Evolutionary conservation across 2,329 filamentous ascomycete species (phyloP).

Genomic region (Aphanoascus verrucosus): DNA sequence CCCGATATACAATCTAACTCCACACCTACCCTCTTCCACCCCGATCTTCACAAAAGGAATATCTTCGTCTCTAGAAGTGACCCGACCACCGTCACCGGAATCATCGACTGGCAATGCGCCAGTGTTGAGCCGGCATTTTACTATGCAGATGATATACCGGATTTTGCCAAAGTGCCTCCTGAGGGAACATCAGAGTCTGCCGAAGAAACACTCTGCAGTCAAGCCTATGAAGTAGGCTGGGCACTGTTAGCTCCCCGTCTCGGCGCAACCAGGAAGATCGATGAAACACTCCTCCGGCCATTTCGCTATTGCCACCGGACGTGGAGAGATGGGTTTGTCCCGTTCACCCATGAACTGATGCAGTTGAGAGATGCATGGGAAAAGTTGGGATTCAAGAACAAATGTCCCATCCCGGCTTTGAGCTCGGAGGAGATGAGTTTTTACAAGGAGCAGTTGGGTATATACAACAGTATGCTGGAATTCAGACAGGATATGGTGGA

Average conservation of each 20-base stretch:
- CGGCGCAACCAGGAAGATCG: slow-evolving; percentile 22
- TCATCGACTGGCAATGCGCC: slow-evolving; percentile 37
- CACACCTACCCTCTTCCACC: slow-evolving; percentile 29
- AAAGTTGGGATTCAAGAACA: slow-evolving; percentile 29
- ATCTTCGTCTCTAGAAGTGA: slow-evolving; percentile 35
- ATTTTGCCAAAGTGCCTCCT: slow-evolving; percentile 28
- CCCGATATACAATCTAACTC: slow-evolving; percentile 22
- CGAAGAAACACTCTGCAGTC: slow-evolving; percentile 19
- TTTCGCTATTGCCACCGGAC: slow-evolving; percentile 34
- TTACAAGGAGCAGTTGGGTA: slow-evolving; percentile 15
- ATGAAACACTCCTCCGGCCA: slow-evolving; percentile 30
- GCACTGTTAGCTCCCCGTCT: slow-evolving; percentile 15
- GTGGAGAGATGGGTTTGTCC: slow-evolving; percentile 34
- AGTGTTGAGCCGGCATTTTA: slow-evolving; percentile 34
- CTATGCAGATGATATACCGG: slow-evolving; percentile 31
- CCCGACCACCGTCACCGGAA: slow-evolving; percentile 28
- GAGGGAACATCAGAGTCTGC: slow-evolving; percentile 18
- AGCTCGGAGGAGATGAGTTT: slow-evolving; percentile 13
- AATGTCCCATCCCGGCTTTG: slow-evolving; percentile 14
- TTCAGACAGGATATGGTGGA: slow-evolving; percentile 16
- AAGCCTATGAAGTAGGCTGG: slow-evolving; percentile 23
- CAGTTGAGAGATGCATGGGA: slow-evolving; percentile 30
- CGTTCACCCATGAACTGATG: slow-evolving; percentile 34
- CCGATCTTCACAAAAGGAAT: slow-evolving; percentile 35
- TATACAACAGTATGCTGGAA: slow-evolving; percentile 13